These are phyloP conservation scores for Candida boidinii DNA, from an alignment of 805 yeast genomes.

Conservation along the genomic window DNA sequence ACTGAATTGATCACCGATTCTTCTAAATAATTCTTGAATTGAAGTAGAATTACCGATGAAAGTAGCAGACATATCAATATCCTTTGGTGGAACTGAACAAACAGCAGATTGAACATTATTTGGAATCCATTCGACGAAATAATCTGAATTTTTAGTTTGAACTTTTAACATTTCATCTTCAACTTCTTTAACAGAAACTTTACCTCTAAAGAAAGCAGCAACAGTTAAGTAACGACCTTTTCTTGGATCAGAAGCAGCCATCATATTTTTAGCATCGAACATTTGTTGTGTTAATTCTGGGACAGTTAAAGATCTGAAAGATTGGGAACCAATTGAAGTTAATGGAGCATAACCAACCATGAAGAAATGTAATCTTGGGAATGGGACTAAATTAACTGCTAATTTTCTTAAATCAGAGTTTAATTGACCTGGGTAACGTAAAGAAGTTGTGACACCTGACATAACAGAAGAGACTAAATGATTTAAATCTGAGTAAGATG, in stretches of 20 bases:
- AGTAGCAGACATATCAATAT: constrained; percentile 82
- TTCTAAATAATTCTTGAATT: constrained; percentile 81
- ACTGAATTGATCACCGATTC: constrained; percentile 83
- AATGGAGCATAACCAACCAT: constrained; percentile 94
- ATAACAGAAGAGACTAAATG: constrained; percentile 80
- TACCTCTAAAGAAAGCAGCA: constrained; percentile 92
- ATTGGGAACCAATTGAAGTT: constrained; percentile 70
- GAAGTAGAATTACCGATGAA: constrained; percentile 91
- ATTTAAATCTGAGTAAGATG: constrained; percentile 73
- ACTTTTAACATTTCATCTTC: constrained; percentile 88
- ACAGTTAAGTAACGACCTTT: constrained; percentile 88
- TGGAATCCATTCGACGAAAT: constrained; percentile 95
- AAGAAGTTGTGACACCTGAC: constrained; percentile 92
- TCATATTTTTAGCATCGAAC: constrained; percentile 88
- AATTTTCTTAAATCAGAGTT: constrained; percentile 88
- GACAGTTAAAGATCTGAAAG: constrained; percentile 77
- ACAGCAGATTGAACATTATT: constrained; percentile 91
- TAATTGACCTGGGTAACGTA: constrained; percentile 92
- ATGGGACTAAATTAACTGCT: constrained; percentile 91
- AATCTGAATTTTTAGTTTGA: constrained; percentile 71
- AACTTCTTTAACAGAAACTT: constrained; percentile 85
- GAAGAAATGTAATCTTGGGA: constrained; percentile 92
- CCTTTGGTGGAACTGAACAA: constrained; percentile 84
- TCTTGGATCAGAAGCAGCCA: constrained; percentile 92
- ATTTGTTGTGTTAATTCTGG: constrained; percentile 91